A percentile compares a stretch with the other conserved stretches of the same genome.
phyloP scores from a whole-genome alignment of 2,329 filamentous ascomycete species.

The Lecanoromycetidae sp. region DNA sequence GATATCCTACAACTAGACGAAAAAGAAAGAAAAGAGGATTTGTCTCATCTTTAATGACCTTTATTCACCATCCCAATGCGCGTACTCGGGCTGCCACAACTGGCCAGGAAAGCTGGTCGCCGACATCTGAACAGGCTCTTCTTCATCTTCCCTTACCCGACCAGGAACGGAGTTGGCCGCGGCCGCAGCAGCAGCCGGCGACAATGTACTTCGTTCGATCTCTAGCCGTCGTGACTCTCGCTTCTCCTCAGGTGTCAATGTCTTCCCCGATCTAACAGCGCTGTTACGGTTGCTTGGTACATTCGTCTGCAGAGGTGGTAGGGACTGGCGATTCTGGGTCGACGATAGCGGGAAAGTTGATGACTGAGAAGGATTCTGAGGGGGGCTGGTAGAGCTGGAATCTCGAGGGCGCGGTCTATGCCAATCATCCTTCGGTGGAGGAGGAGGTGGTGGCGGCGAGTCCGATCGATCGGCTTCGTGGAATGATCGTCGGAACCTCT shows the following conservation, averaged over 20 bases:
- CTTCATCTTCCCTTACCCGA: constrained; percentile 21
- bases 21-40: not conserved
- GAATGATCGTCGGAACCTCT: not conserved
- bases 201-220: constrained; percentile 9
- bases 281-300: not conserved
- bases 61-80: constrained; percentile 8
- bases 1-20: not conserved
- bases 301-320: constrained; percentile 16
- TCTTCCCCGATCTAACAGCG: constrained; percentile 5
- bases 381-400: not conserved
- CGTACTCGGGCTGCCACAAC: constrained; percentile 31
- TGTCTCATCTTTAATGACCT: not conserved
- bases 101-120: constrained; percentile 39
- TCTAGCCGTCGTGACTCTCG: constrained; percentile 10
- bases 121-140: constrained; percentile 37
- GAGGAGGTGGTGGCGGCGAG: constrained; percentile 16
- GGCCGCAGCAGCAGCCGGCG: not conserved
- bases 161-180: not conserved
- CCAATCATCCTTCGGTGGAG: constrained; percentile 17
- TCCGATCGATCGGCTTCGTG: constrained; percentile 1
- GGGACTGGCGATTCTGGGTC: constrained; percentile 7
- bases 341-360: not conserved
- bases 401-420: constrained; percentile 4
- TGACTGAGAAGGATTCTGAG: not conserved
- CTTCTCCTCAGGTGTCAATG: constrained; percentile 10